phyloP scores from a whole-genome alignment of 2,329 filamentous ascomycete genomes.

The Venturia effusa region DNA sequence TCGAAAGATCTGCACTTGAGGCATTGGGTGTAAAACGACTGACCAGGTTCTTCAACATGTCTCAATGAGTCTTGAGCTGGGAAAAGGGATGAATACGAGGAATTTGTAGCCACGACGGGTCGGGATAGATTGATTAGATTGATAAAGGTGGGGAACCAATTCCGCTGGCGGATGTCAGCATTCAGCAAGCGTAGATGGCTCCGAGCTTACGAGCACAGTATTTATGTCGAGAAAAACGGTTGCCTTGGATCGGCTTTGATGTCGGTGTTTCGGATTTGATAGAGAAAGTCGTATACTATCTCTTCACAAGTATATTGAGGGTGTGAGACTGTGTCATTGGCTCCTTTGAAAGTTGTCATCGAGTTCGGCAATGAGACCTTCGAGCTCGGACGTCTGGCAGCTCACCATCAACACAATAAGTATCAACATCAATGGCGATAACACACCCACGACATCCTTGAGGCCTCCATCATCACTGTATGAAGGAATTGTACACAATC shows the following conservation, averaged over 20 bases:
- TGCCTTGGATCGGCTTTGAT: background rate
- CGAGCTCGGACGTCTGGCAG: background rate
- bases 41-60: conserved; percentile 14
- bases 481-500: background rate
- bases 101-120: background rate
- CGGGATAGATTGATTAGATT: background rate
- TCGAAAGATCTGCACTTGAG: conserved; percentile 16
- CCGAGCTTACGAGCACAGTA: background rate
- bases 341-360: background rate
- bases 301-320: background rate
- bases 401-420: background rate
- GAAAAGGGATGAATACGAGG: background rate
- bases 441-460: too few relatives aligned
- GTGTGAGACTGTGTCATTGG: background rate
- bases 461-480: background rate
- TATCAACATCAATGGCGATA: background rate
- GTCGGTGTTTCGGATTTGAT: background rate
- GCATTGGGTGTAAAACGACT: conserved; percentile 17
- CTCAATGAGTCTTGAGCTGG: background rate
- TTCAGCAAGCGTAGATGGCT: background rate
- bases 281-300: background rate
- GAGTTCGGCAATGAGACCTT: background rate
- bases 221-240: background rate
- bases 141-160: background rate
- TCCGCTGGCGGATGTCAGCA: background rate